A percentile compares a stretch with the other conserved stretches of the same genome.
These are phyloP conservation scores for Fusarium sterilihyphosum DNA, from an alignment of 2,329 filamentous ascomycete species.

Conservation along the genomic window DNA sequence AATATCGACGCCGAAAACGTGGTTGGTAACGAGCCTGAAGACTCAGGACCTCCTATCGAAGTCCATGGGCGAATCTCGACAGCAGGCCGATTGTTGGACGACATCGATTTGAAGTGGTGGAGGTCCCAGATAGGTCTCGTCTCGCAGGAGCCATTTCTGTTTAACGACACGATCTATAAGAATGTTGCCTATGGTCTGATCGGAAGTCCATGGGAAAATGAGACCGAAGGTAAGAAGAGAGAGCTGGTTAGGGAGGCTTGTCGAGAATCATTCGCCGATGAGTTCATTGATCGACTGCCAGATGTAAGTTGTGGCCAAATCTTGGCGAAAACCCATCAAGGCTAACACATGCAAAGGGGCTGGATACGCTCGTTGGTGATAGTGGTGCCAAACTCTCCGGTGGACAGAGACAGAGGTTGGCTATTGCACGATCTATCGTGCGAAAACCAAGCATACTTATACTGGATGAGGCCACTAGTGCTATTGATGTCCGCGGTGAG, in stretches of 20 bases:
- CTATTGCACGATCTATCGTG: conserved; percentile 80
- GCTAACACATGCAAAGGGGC: conserved; percentile 59
- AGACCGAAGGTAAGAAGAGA: conserved; percentile 64
- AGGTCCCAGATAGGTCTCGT: conserved; percentile 71
- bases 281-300: conserved; percentile 73
- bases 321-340: not conserved
- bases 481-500: conserved; percentile 65
- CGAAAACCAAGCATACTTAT: conserved; percentile 77
- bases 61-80: conserved; percentile 61
- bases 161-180: conserved; percentile 71
- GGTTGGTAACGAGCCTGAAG: conserved; percentile 47
- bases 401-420: conserved; percentile 86
- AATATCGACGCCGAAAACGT: conserved; percentile 42
- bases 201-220: conserved; percentile 62
- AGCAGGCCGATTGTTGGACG: conserved; percentile 62
- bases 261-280: conserved; percentile 73
- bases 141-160: conserved; percentile 74
- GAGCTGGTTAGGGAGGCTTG: conserved; percentile 72
- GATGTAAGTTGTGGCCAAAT: conserved; percentile 49
- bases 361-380: conserved; percentile 80
- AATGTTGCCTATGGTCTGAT: conserved; percentile 71
- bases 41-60: conserved; percentile 55
- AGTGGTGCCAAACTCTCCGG: conserved; percentile 81
- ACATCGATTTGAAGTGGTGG: conserved; percentile 72
- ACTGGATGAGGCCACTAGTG: conserved; percentile 81